A percentile compares a stretch with the other conserved stretches of the same genome.
Conservation (phyloP, 192 early-diverging fungal genomes). For the Podila epigama region DNA sequence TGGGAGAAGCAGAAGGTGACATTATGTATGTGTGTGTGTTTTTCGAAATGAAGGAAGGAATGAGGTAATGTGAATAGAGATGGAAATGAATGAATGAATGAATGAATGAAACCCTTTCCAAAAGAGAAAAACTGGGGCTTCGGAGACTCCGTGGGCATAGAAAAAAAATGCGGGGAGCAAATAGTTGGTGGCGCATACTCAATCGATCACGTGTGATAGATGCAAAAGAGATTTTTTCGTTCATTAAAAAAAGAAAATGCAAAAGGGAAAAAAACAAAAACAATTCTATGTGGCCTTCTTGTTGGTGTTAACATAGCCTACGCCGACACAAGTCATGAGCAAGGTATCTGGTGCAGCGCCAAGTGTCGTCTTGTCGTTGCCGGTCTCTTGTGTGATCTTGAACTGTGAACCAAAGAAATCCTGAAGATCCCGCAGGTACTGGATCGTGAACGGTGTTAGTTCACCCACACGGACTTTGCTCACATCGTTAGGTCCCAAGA, state of each 20-base stretch:
- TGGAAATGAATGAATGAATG: no score
- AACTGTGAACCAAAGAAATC: conserved; percentile 91
- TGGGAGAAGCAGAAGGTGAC: conserved; percentile 24
- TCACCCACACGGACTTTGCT: conserved; percentile 86
- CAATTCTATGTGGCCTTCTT: conserved; percentile 76
- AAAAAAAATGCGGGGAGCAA: neutral
- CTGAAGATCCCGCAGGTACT: conserved; percentile 90
- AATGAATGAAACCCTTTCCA: no score
- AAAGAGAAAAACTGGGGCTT: no score
- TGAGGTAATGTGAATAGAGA: neutral
- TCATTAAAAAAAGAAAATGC: neutral
- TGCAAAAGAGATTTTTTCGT: no score
- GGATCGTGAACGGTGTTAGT: conserved; percentile 90
- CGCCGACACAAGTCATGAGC: conserved; percentile 87
- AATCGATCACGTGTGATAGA: no score
- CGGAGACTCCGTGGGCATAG: no score
- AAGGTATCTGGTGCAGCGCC: conserved; percentile 54
- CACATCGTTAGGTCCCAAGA: conserved; percentile 91
- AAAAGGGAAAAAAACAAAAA: neutral
- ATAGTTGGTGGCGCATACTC: no score
- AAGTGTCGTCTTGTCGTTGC: conserved; percentile 67
- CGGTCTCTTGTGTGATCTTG: conserved; percentile 86
- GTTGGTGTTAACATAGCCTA: conserved; percentile 89
- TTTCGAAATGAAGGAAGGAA: neutral
- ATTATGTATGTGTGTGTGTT: conserved; percentile 13